Evolutionary conservation across 192 early-diverging fungal species (phyloP).

Genomic region (Coemansia sp.): DNA sequence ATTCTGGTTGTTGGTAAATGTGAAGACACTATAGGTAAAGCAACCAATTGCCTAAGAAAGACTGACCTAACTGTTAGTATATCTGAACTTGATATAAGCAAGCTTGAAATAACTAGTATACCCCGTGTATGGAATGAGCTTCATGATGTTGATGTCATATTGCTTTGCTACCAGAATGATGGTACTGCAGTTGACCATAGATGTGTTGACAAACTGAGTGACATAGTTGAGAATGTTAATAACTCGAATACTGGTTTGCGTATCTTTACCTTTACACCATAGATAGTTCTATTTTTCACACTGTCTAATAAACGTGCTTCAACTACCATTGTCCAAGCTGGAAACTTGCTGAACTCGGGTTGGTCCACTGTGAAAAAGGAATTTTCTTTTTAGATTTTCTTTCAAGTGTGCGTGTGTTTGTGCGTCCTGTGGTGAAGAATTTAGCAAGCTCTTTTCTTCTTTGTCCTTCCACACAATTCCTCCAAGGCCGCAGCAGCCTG

Average conservation of each 20-base stretch:
- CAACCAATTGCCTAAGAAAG: background rate
- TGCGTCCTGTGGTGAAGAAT: background rate
- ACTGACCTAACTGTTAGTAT: background rate
- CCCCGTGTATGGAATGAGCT: background rate
- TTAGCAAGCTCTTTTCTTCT: background rate
- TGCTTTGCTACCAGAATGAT: background rate
- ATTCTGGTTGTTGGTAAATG: background rate
- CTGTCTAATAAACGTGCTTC: background rate
- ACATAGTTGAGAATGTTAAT: background rate
- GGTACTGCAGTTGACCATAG: background rate
- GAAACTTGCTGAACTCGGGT: background rate
- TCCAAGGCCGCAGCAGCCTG: background rate
- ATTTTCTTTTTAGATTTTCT: background rate
- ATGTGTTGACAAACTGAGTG: background rate
- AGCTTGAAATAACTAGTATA: background rate
- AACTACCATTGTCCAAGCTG: background rate
- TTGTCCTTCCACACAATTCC: background rate
- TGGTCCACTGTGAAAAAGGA: background rate
- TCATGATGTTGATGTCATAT: background rate
- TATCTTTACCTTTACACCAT: conserved; percentile 1
- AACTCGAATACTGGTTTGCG: background rate
- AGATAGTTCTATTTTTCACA: background rate
- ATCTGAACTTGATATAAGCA: background rate
- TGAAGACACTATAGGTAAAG: background rate
- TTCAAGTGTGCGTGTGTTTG: background rate